Evolutionary conservation across 805 yeast genomes (phyloP).

Genomic region (Wickerhamomyces sydowiorum): DNA sequence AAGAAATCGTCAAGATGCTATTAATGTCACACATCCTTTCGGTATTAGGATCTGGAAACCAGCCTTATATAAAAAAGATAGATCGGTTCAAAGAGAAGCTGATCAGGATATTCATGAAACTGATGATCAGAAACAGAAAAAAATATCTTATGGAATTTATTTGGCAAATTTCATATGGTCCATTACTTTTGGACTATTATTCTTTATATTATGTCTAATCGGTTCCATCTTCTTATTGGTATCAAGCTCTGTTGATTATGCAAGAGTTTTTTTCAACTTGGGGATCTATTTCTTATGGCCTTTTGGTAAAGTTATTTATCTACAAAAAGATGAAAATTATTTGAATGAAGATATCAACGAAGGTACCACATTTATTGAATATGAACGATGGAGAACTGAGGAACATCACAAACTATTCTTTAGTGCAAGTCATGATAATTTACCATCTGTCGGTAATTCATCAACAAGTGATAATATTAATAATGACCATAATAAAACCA

Average conservation of each 20-base stretch:
- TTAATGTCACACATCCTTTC: slow-evolving; percentile 94
- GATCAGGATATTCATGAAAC: slow-evolving; percentile 90
- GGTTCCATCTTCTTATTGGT: slow-evolving; percentile 40
- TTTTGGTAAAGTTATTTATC: slow-evolving; percentile 82
- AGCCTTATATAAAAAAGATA: slow-evolving; percentile 84
- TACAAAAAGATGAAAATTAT: slow-evolving; percentile 74
- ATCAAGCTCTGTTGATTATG: slow-evolving; percentile 52
- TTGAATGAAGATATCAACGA: slow-evolving; percentile 82
- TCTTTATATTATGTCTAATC: slow-evolving; percentile 47
- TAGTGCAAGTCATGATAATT: slow-evolving; percentile 23
- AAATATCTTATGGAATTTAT: slow-evolving; percentile 55
- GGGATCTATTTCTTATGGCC: slow-evolving; percentile 77
- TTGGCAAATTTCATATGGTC: slow-evolving; percentile 73
- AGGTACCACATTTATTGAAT: slow-evolving; percentile 81
- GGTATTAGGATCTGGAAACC: slow-evolving; percentile 99
- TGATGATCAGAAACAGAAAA: slow-evolving; percentile 30
- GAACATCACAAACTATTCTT: slow-evolving; percentile 79
- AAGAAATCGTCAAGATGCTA: slow-evolving; percentile 91
- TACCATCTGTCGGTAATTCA: slow-evolving; percentile 6
- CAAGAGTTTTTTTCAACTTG: slow-evolving; percentile 50
- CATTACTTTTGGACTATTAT: slow-evolving; percentile 59
- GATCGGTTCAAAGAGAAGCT: slow-evolving; percentile 89
- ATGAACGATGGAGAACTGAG: slow-evolving; percentile 77
- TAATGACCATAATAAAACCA: too few species aligned
- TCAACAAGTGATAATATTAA: too few species aligned